Percentiles rank a stretch among this genome's conserved stretches.
Conservation (phyloP, 805 yeast genomes). For the Ogataea degrootiae region DNA sequence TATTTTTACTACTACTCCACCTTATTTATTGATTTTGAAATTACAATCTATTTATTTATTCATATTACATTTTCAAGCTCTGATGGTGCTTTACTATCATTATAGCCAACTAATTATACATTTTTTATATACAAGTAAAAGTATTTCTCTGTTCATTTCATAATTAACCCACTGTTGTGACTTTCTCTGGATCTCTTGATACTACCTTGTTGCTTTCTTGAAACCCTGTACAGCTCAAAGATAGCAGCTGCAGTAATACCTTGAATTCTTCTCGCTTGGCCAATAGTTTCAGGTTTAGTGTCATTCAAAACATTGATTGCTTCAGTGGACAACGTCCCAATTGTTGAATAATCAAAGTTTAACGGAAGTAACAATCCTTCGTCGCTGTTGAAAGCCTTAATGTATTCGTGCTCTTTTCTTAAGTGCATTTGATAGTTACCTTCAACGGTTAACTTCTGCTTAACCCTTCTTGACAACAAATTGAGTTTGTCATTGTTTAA, state of each 20-base stretch:
- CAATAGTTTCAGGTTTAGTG: constrained; percentile 83
- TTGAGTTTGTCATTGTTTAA: constrained; percentile 23
- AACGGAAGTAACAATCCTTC: constrained; percentile 70
- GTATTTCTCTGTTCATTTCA: too few relatives aligned
- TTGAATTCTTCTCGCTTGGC: constrained; percentile 91
- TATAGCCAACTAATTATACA: too few relatives aligned
- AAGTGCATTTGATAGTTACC: constrained; percentile 81
- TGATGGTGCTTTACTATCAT: too few relatives aligned
- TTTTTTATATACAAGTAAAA: too few relatives aligned
- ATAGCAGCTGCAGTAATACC: constrained; percentile 94
- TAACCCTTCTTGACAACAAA: constrained; percentile 39
- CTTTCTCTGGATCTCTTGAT: not conserved
- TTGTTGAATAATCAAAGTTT: constrained; percentile 53
- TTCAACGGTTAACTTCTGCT: constrained; percentile 65
- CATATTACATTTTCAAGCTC: too few relatives aligned
- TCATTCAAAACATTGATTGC: constrained; percentile 63
- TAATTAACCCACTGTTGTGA: too few relatives aligned
- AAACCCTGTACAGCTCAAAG: constrained; percentile 66
- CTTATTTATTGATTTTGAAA: too few relatives aligned
- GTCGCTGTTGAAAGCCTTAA: constrained; percentile 78
- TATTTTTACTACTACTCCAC: too few relatives aligned
- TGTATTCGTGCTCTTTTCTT: constrained; percentile 62
- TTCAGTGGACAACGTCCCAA: constrained; percentile 71
- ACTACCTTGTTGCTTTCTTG: constrained; percentile 28
- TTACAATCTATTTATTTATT: too few relatives aligned